A percentile compares a stretch with the other conserved stretches of the same genome.
These are phyloP conservation scores for Pterocarpus macrocarpus DNA, from an alignment of 306 rosid species.

Conservation along the genomic window DNA sequence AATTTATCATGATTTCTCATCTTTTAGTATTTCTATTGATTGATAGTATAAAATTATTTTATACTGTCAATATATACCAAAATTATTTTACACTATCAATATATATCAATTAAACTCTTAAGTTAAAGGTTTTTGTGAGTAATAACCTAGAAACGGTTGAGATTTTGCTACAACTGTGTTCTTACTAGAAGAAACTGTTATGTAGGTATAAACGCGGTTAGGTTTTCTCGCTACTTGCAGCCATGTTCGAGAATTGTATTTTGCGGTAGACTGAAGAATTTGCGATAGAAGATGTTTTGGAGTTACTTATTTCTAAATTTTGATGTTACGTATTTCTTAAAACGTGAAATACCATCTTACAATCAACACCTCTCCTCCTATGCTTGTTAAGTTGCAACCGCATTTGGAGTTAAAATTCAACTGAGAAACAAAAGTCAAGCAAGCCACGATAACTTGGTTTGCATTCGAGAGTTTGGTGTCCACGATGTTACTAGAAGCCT, in stretches of 20 bases:
- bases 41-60: too few species aligned
- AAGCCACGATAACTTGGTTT: slow-evolving; percentile 13
- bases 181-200: too few species aligned
- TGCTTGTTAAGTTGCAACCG: slow-evolving; percentile 31
- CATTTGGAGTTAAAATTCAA: slow-evolving; percentile 34
- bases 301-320: not conserved
- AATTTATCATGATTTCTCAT: too few species aligned
- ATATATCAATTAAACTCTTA: too few species aligned
- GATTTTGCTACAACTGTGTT: too few species aligned
- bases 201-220: too few species aligned
- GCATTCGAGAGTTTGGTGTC: slow-evolving; percentile 25
- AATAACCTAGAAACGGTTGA: too few species aligned
- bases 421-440: slow-evolving; percentile 19
- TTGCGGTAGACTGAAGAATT: too few species aligned
- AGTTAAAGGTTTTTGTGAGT: too few species aligned
- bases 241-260: not conserved
- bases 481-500: slow-evolving; percentile 14
- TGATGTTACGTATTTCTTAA: slow-evolving; percentile 10
- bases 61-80: too few species aligned
- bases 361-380: slow-evolving; percentile 24
- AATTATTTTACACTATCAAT: too few species aligned
- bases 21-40: too few species aligned
- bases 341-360: slow-evolving; percentile 7
- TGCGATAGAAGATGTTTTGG: not conserved
- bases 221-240: not conserved